Evolutionary conservation across 192 early-diverging fungal species (phyloP).

Genomic region (Backusella mclennaniae): DNA sequence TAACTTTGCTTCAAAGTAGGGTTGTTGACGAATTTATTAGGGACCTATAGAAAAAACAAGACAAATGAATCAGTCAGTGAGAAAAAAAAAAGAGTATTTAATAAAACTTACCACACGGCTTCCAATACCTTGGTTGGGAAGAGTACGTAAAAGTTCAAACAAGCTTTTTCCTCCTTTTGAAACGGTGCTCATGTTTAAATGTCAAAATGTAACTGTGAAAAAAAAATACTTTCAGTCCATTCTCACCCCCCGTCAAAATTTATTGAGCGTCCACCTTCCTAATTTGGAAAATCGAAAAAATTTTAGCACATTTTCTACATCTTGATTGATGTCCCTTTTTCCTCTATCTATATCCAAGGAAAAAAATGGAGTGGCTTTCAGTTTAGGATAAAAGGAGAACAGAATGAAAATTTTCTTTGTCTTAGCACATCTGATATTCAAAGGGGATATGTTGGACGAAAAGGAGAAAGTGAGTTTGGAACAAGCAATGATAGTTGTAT

Average conservation of each 20-base stretch:
- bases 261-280: background rate
- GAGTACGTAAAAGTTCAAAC: constrained; percentile 10
- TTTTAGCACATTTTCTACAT: background rate
- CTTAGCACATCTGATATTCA: background rate
- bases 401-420: no score
- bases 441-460: background rate
- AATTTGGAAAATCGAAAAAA: background rate
- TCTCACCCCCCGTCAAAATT: constrained; percentile 42
- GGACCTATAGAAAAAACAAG: background rate
- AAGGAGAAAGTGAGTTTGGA: no score
- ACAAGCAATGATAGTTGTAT: background rate
- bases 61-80: background rate
- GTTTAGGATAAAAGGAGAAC: no score
- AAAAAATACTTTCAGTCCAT: constrained; percentile 37
- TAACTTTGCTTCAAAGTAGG: constrained; percentile 18
- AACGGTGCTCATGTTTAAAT: constrained; percentile 6
- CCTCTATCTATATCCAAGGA: no score
- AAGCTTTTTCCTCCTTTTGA: constrained; percentile 17
- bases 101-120: constrained; percentile 7
- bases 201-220: background rate
- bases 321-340: no score
- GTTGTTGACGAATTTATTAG: constrained; percentile 19
- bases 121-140: constrained; percentile 20
- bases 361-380: no score
- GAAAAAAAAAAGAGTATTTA: background rate